Conservation (phyloP, 129 eudicot species). For the Lactuca saligna region DNA sequence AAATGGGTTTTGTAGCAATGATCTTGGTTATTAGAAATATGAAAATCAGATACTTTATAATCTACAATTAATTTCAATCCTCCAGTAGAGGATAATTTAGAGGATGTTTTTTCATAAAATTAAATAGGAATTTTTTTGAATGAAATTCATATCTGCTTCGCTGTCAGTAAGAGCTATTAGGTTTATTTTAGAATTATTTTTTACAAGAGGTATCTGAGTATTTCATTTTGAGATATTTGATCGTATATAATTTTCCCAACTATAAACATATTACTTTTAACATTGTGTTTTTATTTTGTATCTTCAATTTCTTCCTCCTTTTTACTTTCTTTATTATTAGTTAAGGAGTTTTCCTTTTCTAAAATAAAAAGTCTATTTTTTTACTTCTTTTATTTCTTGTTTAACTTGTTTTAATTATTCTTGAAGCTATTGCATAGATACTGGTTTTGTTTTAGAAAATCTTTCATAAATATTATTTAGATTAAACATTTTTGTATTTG, state of each 20-base stretch:
- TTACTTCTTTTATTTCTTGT: too few species aligned
- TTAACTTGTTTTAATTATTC: too few species aligned
- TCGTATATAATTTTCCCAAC: not conserved
- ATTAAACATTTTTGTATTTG: too few species aligned
- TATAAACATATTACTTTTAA: too few species aligned
- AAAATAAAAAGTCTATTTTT: too few species aligned
- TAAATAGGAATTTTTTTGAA: not conserved
- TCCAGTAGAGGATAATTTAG: not conserved
- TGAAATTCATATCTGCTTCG: conserved; percentile 1
- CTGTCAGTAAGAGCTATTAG: not conserved
- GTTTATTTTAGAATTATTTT: not conserved
- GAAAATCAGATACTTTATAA: too few species aligned
- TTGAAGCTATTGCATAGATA: too few species aligned
- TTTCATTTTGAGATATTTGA: not conserved
- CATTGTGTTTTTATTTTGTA: too few species aligned
- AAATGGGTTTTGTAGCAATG: not conserved
- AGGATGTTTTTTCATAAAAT: not conserved
- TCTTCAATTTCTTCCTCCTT: not conserved
- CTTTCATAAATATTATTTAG: too few species aligned
- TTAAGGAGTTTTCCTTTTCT: too few species aligned
- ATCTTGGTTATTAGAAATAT: not conserved
- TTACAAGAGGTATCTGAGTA: not conserved
- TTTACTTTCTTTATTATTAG: not conserved
- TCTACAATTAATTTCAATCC: not conserved
- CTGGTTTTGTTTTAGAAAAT: too few species aligned